Percentiles rank a stretch among this genome's conserved stretches.
Evolutionary conservation across 352 stramenopile species (phyloP).

Genomic region (Plasmopara halstedii): DNA sequence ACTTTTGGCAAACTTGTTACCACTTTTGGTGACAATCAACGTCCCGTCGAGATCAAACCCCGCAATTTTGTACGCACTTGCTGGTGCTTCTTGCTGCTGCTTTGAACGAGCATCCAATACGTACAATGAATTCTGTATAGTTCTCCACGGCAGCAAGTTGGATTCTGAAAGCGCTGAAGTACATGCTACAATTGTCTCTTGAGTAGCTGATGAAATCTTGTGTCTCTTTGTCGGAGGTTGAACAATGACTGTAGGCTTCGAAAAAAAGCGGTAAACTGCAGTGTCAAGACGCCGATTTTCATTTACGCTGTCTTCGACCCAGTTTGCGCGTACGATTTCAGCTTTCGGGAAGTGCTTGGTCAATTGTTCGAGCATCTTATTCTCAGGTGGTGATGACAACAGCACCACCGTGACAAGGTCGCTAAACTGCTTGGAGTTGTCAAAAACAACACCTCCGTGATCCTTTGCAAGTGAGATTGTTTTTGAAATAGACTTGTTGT

Average conservation of each 20-base stretch:
- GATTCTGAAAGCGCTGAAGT: constrained; percentile 11
- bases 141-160: constrained; percentile 37
- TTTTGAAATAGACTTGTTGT: not conserved
- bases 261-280: constrained; percentile 14
- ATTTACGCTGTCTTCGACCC: constrained; percentile 30
- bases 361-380: constrained; percentile 12
- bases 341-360: constrained; percentile 15
- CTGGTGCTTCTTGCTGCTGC: constrained; percentile 4
- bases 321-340: constrained; percentile 27
- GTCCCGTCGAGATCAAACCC: constrained; percentile 79
- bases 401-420: constrained; percentile 21
- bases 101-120: constrained; percentile 38
- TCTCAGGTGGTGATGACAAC: constrained; percentile 2
- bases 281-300: constrained; percentile 29
- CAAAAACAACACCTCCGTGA: constrained; percentile 30
- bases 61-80: constrained; percentile 40
- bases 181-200: not conserved
- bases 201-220: constrained; percentile 6
- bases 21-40: constrained; percentile 79
- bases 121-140: constrained; percentile 30
- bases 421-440: not conserved
- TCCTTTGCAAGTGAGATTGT: constrained; percentile 13
- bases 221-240: constrained; percentile 16
- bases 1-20: constrained; percentile 66
- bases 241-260: not conserved